Evolutionary conservation across 2,329 filamentous ascomycete genomes (phyloP).

Genomic region (Xylariaceae sp.): DNA sequence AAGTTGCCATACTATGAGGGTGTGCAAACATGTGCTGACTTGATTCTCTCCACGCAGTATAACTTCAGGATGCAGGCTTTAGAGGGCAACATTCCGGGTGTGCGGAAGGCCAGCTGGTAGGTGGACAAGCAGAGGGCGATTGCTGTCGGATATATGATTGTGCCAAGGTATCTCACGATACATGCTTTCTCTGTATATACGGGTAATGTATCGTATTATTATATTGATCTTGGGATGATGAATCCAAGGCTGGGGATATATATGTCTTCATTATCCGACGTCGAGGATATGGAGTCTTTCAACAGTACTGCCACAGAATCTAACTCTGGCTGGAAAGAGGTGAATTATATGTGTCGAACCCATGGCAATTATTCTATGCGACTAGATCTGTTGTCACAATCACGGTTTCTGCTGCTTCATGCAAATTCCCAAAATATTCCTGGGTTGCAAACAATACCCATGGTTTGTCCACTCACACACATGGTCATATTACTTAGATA

Average conservation of each 20-base stretch:
- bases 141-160: slow-evolving; percentile 25
- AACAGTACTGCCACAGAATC: no score
- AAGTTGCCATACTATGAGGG: neutral
- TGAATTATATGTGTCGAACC: no score
- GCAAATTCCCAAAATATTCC: neutral
- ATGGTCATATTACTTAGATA: neutral
- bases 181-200: slow-evolving; percentile 5
- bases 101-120: slow-evolving; percentile 97
- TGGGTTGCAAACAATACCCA: neutral
- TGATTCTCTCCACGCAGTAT: slow-evolving; percentile 60
- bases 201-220: slow-evolving; percentile 15
- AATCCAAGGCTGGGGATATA: no score
- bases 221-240: no score
- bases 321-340: no score
- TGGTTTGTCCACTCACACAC: neutral
- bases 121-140: slow-evolving; percentile 10
- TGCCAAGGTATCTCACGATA: neutral
- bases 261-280: no score
- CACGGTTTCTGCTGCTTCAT: neutral
- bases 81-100: slow-evolving; percentile 82
- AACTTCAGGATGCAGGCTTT: slow-evolving; percentile 92
- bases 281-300: no score
- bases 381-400: neutral
- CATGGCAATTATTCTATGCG: neutral
- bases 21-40: slow-evolving; percentile 29